These are phyloP conservation scores for Lipomyces chichibuensis DNA, from an alignment of 805 yeast genomes.

Conservation along the genomic window DNA sequence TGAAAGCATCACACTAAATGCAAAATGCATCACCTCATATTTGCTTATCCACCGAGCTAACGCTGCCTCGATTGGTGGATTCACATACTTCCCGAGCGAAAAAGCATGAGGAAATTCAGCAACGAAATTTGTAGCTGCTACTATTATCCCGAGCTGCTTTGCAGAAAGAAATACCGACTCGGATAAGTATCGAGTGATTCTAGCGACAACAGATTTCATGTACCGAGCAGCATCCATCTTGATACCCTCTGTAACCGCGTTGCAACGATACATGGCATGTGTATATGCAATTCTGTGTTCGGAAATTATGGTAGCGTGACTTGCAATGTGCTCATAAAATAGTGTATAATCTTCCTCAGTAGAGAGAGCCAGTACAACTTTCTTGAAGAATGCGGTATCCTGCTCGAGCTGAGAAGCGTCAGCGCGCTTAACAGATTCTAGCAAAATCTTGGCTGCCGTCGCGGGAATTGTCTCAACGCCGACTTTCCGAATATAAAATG, in stretches of 20 bases:
- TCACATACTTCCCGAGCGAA: slow-evolving; percentile 29
- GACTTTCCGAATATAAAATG: neutral
- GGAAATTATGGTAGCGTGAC: neutral
- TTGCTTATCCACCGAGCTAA: slow-evolving; percentile 52
- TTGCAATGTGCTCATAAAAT: neutral
- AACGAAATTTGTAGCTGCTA: neutral
- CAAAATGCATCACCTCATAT: slow-evolving; percentile 52
- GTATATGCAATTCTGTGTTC: neutral
- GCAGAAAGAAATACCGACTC: slow-evolving; percentile 9
- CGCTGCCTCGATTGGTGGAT: slow-evolving; percentile 42
- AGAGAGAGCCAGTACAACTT: slow-evolving; percentile 24
- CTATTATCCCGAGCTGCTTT: neutral
- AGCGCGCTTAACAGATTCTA: neutral
- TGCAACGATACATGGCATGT: neutral
- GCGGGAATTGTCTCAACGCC: neutral
- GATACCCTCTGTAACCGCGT: neutral
- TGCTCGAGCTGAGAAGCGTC: neutral
- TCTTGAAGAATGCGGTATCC: slow-evolving; percentile 30
- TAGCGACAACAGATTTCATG: slow-evolving; percentile 7
- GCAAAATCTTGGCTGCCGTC: neutral
- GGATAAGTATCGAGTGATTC: slow-evolving; percentile 19
- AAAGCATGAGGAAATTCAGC: slow-evolving; percentile 5
- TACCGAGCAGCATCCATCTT: neutral
- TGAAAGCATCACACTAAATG: slow-evolving; percentile 34
- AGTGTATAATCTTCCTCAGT: slow-evolving; percentile 3